Base-by-base conservation (phyloP, 129 eudicot species). In the Silybum marianum region DNA sequence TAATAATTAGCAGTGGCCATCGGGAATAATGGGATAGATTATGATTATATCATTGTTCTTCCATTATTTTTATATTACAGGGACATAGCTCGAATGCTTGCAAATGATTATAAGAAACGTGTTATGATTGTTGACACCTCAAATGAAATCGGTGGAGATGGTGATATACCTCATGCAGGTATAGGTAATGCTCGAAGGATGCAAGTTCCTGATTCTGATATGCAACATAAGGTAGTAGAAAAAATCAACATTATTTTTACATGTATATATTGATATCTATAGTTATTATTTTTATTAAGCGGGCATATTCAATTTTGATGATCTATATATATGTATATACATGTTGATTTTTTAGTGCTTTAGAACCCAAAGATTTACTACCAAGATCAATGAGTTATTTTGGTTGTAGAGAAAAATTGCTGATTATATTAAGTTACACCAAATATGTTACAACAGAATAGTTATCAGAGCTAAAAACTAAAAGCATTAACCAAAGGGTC, bases 81-180 rank as follows among this genome's bases (percentile, higher is more conserved):
- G 92, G 99, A 95, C 73, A 90, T 95, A 71, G 97, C 97, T 75
- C 87, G 99, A 80, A 95, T 95, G 99, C 99, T 95, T 81, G 97
- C 99, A 77, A 83, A 90, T 89, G 99, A 95, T 16, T 90, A 92
- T 73, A 28, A 66, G 69, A 95, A 92, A 86, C 97, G 97, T 38
- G 97, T 92, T 19, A 95, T 95, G 99, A 92, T 95, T 82, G 99
- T 92, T 79, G 99, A 95, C 90, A 95, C 99, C 68, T 92, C 97
- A 76, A 95, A 95, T 84, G 97, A 95, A 89, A 95, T 95, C 30
- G 99, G 99, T 40, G 99, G 99, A 72, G 99, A 95, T 78, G 99
- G 99, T 78, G 99, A 95, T 87, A 95, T 95, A 83, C 95, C 99
- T 78, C 99, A 95, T 77, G 85, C 90, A 7, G 99, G 97, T 70